These are phyloP conservation scores for Populus davidiana DNA, from an alignment of 345 rosid genomes.

Conservation along the genomic window DNA sequence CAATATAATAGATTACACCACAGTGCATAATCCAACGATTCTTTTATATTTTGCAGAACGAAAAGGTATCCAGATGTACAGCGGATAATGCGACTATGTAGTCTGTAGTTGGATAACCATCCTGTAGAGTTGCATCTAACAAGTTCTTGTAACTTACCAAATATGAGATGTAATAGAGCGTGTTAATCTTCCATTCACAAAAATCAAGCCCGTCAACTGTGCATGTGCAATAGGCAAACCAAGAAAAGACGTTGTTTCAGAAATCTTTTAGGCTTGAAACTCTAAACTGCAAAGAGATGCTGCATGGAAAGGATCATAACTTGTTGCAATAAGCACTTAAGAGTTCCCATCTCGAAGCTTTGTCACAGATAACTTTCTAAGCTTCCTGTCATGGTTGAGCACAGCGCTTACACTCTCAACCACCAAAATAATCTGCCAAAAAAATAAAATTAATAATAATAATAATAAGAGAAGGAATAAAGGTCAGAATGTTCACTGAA, in stretches of 20 bases:
- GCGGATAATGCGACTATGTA: not conserved
- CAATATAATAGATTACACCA: not conserved
- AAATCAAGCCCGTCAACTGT: not conserved
- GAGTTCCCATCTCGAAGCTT: slow-evolving; percentile 36
- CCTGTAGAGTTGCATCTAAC: not conserved
- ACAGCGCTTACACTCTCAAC: slow-evolving; percentile 78
- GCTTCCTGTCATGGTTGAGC: slow-evolving; percentile 75
- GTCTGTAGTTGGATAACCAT: not conserved
- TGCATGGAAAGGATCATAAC: not conserved
- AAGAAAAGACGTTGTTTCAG: not conserved
- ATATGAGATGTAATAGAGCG: not conserved
- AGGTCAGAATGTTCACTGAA: not conserved
- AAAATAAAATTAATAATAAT: not conserved
- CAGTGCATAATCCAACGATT: too few species aligned
- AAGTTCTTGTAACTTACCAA: not conserved
- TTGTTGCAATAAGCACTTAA: slow-evolving; percentile 8
- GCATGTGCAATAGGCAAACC: not conserved
- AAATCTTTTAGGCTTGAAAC: not conserved
- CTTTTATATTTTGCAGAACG: too few species aligned
- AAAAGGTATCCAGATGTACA: not conserved
- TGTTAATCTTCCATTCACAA: not conserved
- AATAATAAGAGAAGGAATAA: not conserved
- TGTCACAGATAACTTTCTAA: slow-evolving; percentile 31
- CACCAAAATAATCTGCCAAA: slow-evolving; percentile 64
- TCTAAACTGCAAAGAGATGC: not conserved